Base-by-base conservation (phyloP, 768 basidiomycete species). In the Mrakia frigida region DNA sequence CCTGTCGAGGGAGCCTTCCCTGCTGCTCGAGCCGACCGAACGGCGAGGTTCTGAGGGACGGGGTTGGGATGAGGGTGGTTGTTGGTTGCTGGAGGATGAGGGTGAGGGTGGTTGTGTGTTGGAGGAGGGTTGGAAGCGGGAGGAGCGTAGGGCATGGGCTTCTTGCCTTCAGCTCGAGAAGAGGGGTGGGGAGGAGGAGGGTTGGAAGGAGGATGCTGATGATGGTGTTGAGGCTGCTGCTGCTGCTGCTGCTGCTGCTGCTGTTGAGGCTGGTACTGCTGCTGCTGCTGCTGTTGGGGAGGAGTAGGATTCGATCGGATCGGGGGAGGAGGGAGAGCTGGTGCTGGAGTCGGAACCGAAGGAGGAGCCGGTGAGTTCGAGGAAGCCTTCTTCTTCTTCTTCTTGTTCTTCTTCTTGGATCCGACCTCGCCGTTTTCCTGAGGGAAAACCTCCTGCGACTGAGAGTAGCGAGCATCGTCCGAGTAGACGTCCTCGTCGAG, bases 141-240 rank as follows among this genome's bases (percentile, higher is more conserved):
- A 13, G 78, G 76, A 16, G 79, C 75, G 82, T 93, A 93, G 2
- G 90, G 87, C 93, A 94, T 94, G 43, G 93, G 93, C 81, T 93
- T 92, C 86, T 96, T 96, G 80, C 93, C 93, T 79, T 92, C 92
- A 33, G 93, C 92, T 23, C 93, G 88, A 71, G 92, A 91, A 77
- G 89, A 90, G 50, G 91, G 92, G 50, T 87, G 88, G 41, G 87
- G 87, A 82, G 77, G 72, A 50, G 74, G 74, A 35, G 80, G 81
- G 56, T 87, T 87, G 41, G 87, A 87, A 81, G 77, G 71, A 31
- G 77, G 77, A n/a, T 81, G 81, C 53, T 78, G 84, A 81, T 83
- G 86, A 79, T 85, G 86, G 79, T 84, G 84, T 80, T 84, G 80
- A 46, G 73, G 76, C 25, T 72, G 78, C 16, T 84, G 80, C 79